phyloP scores from a whole-genome alignment of 1,139 yeast genomes.

The Hansenula lynferdii region DNA sequence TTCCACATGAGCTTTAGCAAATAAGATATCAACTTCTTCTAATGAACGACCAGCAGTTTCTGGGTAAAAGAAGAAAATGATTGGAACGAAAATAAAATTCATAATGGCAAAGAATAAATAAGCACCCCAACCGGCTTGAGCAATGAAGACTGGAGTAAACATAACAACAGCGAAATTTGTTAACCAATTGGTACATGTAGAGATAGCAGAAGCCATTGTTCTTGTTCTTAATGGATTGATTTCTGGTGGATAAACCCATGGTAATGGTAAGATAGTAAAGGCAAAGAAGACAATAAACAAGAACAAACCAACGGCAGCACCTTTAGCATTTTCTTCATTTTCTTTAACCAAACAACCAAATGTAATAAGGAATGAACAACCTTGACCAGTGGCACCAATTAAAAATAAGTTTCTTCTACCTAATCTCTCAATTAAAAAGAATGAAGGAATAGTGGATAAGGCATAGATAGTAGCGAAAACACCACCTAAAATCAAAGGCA shows the following conservation, averaged over 20 bases:
- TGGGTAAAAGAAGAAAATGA: conserved; percentile 63
- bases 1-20: conserved; percentile 28
- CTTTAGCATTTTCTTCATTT: conserved; percentile 30
- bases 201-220: conserved; percentile 37
- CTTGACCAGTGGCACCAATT: conserved; percentile 37
- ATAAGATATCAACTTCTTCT: conserved; percentile 61
- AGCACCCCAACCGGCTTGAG: conserved; percentile 36
- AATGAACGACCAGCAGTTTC: conserved; percentile 61
- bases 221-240: conserved; percentile 38
- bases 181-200: conserved; percentile 50
- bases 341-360: conserved; percentile 30
- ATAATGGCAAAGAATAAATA: conserved; percentile 36
- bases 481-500: conserved; percentile 57
- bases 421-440: conserved; percentile 53
- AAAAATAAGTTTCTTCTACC: conserved; percentile 47
- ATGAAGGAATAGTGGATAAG: conserved; percentile 58
- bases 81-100: conserved; percentile 44
- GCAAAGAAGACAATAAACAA: conserved; percentile 37
- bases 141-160: conserved; percentile 43
- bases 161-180: conserved; percentile 42
- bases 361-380: conserved; percentile 32
- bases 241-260: conserved; percentile 44
- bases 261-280: conserved; percentile 33
- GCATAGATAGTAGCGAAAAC: conserved; percentile 63
- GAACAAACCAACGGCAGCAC: conserved; percentile 45